phyloP scores from a whole-genome alignment of 805 yeast species.

The Helenozyma baotianmanensis region DNA sequence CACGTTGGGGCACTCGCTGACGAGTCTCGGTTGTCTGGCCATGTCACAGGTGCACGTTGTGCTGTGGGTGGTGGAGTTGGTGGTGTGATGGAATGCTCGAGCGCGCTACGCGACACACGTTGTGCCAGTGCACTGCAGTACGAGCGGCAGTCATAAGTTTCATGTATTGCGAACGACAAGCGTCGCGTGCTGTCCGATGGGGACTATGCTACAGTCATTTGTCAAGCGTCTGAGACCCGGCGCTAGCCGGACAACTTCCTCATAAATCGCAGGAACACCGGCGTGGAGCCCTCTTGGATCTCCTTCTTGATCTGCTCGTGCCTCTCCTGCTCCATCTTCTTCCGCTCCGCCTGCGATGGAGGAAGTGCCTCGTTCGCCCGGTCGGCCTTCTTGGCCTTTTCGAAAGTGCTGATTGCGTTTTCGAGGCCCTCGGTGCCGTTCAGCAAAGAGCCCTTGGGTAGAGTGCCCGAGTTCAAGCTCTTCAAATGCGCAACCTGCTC shows the following conservation, averaged over 20 bases:
- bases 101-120: too few species aligned
- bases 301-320: conserved; percentile 38
- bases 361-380: conserved; percentile 83
- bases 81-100: too few species aligned
- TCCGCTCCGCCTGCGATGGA: conserved; percentile 61
- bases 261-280: conserved; percentile 36
- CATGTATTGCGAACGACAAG: too few species aligned
- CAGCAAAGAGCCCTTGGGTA: conserved; percentile 83
- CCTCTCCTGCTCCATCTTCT: conserved; percentile 42
- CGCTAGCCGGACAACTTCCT: conserved; percentile 27
- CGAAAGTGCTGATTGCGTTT: conserved; percentile 64
- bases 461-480: conserved; percentile 62
- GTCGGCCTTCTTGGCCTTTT: conserved; percentile 80
- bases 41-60: too few species aligned
- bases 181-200: too few species aligned
- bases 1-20: conserved; percentile 29
- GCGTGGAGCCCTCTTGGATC: conserved; percentile 27
- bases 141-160: too few species aligned
- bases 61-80: too few species aligned
- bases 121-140: too few species aligned
- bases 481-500: conserved; percentile 82
- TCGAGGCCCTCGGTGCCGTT: conserved; percentile 80
- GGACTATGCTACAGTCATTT: too few species aligned
- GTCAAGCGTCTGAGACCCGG: too few species aligned
- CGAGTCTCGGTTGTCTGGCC: conserved; percentile 9